These are phyloP conservation scores for Rhododendron molle DNA, from an alignment of 148 eudicot species.

Conservation along the genomic window DNA sequence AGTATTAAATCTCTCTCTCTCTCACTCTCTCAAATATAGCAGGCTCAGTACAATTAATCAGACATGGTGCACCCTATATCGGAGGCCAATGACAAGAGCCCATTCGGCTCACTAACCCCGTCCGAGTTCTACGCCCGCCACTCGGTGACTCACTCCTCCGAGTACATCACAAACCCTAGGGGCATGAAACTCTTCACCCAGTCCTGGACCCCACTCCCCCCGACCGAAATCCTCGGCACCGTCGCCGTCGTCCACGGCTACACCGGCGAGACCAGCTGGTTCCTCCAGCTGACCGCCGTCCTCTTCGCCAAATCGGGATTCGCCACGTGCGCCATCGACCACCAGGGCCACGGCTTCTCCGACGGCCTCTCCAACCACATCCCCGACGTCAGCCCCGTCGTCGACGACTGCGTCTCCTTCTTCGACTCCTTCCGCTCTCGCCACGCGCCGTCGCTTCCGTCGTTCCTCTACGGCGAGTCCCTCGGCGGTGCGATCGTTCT, in stretches of 20 bases:
- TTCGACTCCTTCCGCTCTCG: conserved; percentile 56
- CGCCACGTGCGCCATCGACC: conserved; percentile 76
- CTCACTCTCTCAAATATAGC: neutral
- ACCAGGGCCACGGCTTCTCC: conserved; percentile 92
- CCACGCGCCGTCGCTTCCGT: conserved; percentile 39
- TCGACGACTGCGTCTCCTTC: conserved; percentile 70
- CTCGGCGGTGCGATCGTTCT: conserved; percentile 92
- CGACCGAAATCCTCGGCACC: conserved; percentile 23
- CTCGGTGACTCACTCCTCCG: conserved; percentile 67
- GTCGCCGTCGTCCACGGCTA: conserved; percentile 81
- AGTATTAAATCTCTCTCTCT: neutral
- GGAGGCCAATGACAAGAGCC: conserved; percentile 64
- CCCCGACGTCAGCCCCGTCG: conserved; percentile 76
- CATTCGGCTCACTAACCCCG: conserved; percentile 60
- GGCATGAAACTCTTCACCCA: conserved; percentile 88
- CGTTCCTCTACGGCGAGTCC: conserved; percentile 80
- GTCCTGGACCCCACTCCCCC: conserved; percentile 63
- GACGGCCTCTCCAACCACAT: conserved; percentile 68
- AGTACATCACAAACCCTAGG: conserved; percentile 58
- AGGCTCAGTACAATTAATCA: neutral
- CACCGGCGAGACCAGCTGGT: conserved; percentile 98
- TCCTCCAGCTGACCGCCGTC: conserved; percentile 67
- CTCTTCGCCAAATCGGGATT: conserved; percentile 70
- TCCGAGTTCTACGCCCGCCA: conserved; percentile 76
- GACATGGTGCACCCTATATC: conserved; percentile 70